phyloP scores from a whole-genome alignment of 495 filamentous ascomycete species.

The Staphylotrichum longicolle region DNA sequence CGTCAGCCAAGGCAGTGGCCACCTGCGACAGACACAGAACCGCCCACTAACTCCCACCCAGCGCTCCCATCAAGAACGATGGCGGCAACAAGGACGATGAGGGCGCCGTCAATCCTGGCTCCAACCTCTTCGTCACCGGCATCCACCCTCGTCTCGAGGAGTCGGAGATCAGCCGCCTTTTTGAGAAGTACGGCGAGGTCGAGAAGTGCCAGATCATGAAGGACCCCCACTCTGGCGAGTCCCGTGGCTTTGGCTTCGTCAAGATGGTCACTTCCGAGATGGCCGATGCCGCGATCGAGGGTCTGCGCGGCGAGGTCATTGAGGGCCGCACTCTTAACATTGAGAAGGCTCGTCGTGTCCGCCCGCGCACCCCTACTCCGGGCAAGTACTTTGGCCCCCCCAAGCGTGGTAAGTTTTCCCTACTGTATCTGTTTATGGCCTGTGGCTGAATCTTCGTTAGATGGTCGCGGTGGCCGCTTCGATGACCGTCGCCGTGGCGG shows the following conservation, averaged over 20 bases:
- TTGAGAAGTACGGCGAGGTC: slow-evolving; percentile 97
- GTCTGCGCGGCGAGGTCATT: slow-evolving; percentile 89
- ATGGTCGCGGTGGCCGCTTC: slow-evolving; percentile 33
- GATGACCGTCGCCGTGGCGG: slow-evolving; percentile 35
- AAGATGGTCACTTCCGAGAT: slow-evolving; percentile 94
- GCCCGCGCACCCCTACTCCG: slow-evolving; percentile 92
- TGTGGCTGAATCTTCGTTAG: slow-evolving; percentile 19
- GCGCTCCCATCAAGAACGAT: slow-evolving; percentile 30
- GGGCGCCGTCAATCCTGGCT: slow-evolving; percentile 82
- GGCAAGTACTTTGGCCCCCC: slow-evolving; percentile 99
- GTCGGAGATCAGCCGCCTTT: slow-evolving; percentile 86
- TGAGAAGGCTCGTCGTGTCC: slow-evolving; percentile 94
- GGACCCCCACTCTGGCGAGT: slow-evolving; percentile 96
- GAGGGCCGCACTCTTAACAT: slow-evolving; percentile 97
- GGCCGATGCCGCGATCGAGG: slow-evolving; percentile 95
- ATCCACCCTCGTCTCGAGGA: slow-evolving; percentile 94
- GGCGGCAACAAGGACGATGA: slow-evolving; percentile 65
- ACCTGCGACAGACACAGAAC: neutral
- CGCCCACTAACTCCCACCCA: slow-evolving; percentile 20
- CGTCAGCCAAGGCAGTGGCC: slow-evolving; percentile 31
- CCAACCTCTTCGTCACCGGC: slow-evolving; percentile 98
- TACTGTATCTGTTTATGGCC: neutral
- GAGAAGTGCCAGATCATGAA: slow-evolving; percentile 99
- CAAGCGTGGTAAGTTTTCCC: slow-evolving; percentile 75
- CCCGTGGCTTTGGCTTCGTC: slow-evolving; percentile 98